Evolutionary conservation across 768 basidiomycete genomes (phyloP).

Genomic region (Kwoniella sp.): DNA sequence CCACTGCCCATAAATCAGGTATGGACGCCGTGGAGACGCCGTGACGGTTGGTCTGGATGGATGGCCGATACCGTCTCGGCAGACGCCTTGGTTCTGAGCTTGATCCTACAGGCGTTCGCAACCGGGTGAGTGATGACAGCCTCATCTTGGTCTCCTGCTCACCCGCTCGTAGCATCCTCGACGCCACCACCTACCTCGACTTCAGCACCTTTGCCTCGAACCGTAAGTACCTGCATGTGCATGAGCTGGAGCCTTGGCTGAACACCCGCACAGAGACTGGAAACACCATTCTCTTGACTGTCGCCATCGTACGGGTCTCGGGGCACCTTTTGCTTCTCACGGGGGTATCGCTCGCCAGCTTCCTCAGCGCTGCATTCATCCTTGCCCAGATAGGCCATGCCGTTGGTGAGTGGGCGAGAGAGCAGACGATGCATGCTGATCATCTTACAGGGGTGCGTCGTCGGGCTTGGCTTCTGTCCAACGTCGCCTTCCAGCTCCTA

Average conservation of each 20-base stretch:
- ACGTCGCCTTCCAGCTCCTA: conserved; percentile 23
- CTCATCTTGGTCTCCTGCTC: background rate
- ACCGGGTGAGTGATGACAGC: conserved; percentile 24
- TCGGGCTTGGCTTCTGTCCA: conserved; percentile 30
- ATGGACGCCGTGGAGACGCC: conserved; percentile 18
- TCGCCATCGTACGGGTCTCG: conserved; percentile 23
- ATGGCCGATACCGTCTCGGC: conserved; percentile 22
- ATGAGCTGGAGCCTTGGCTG: background rate
- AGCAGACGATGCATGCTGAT: background rate
- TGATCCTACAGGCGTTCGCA: conserved; percentile 34
- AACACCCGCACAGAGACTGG: conserved; percentile 26
- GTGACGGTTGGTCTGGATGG: conserved; percentile 24
- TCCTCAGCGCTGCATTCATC: conserved; percentile 25
- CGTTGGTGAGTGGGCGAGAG: conserved; percentile 21
- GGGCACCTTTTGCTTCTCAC: conserved; percentile 24
- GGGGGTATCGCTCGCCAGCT: conserved; percentile 31
- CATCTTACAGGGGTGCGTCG: conserved; percentile 24
- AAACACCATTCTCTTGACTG: conserved; percentile 40
- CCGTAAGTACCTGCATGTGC: conserved; percentile 13
- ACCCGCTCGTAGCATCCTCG: conserved; percentile 18
- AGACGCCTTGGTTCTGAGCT: conserved; percentile 14
- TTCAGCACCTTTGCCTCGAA: conserved; percentile 41
- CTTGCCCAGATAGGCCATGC: conserved; percentile 40
- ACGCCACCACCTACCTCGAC: conserved; percentile 42
- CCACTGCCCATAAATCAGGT: background rate